Evolutionary conservation across 2,329 filamentous ascomycete genomes (phyloP).

Genomic region (Fonsecaea erecta): DNA sequence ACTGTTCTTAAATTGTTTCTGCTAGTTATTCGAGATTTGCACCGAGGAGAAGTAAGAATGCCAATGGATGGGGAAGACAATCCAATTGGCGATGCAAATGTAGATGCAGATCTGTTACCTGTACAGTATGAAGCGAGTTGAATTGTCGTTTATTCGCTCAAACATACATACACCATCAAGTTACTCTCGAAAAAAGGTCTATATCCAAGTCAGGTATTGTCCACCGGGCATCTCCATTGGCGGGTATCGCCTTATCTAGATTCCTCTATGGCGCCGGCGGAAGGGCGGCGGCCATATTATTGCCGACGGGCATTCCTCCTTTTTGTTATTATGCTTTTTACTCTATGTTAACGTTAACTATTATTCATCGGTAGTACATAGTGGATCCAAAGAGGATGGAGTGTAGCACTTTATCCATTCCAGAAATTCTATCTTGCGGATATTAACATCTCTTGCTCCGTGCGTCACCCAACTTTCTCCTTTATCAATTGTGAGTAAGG

Average conservation of each 20-base stretch:
- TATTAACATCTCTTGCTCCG: too few relatives aligned
- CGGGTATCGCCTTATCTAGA: background rate
- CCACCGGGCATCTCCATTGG: background rate
- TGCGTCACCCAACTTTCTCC: too few relatives aligned
- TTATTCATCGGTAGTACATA: too few relatives aligned
- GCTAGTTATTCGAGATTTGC: background rate
- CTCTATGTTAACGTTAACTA: too few relatives aligned
- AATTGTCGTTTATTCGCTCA: background rate
- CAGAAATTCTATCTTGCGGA: too few relatives aligned
- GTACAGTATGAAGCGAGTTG: background rate
- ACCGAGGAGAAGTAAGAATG: background rate
- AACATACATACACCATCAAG: too few relatives aligned
- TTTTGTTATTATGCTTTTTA: background rate
- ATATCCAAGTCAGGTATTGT: background rate
- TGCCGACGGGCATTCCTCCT: background rate
- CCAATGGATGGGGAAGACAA: background rate
- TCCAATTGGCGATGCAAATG: background rate
- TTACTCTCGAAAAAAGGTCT: too few relatives aligned
- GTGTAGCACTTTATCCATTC: too few relatives aligned
- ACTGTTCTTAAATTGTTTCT: too few relatives aligned
- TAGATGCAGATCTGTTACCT: too few relatives aligned
- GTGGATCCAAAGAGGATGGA: too few relatives aligned
- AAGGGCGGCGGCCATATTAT: background rate
- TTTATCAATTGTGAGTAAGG: too few relatives aligned
- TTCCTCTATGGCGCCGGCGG: background rate